Conservation (phyloP, 106 monocot genomes). For the Dioscorea zingiberensis region DNA sequence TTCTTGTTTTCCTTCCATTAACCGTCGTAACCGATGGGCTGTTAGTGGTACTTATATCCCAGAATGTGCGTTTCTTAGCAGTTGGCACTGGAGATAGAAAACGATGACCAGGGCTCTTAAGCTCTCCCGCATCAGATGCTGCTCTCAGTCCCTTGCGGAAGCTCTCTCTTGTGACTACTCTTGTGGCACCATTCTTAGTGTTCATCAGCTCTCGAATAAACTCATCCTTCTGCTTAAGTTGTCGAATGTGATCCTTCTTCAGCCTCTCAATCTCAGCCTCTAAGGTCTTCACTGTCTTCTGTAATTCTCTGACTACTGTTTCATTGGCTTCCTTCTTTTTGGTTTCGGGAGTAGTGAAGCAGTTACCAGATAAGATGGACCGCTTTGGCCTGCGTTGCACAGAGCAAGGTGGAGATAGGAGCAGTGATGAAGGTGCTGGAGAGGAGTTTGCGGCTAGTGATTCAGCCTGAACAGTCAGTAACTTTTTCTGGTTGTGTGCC, state of each 20-base stretch:
- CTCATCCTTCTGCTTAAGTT: conserved; percentile 67
- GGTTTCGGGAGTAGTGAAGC: conserved; percentile 69
- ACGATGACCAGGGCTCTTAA: conserved; percentile 54
- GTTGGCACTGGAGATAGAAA: conserved; percentile 54
- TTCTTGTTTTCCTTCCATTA: conserved; percentile 76
- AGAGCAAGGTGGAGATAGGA: conserved; percentile 20
- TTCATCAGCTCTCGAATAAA: conserved; percentile 44
- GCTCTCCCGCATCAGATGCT: conserved; percentile 16
- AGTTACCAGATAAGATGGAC: conserved; percentile 49
- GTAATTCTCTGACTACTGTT: conserved; percentile 18
- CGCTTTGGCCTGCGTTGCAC: conserved; percentile 45
- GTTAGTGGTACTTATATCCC: conserved; percentile 63
- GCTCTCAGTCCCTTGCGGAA: conserved; percentile 23
- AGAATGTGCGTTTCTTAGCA: conserved; percentile 86
- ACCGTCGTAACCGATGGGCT: conserved; percentile 53
- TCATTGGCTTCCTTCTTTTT: conserved; percentile 20
- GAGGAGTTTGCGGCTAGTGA: conserved; percentile 42
- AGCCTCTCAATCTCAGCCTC: conserved; percentile 52
- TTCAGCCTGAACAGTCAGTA: conserved; percentile 58
- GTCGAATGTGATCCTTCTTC: conserved; percentile 49
- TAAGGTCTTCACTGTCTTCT: conserved; percentile 4
- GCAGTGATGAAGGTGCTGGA: conserved; percentile 10
- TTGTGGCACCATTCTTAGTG: conserved; percentile 17
- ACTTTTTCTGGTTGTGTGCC: conserved; percentile 64
- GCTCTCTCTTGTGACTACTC: conserved; percentile 29